Evolutionary conservation across 2,329 filamentous ascomycete genomes (phyloP).

Genomic region (Cercospora zeina): DNA sequence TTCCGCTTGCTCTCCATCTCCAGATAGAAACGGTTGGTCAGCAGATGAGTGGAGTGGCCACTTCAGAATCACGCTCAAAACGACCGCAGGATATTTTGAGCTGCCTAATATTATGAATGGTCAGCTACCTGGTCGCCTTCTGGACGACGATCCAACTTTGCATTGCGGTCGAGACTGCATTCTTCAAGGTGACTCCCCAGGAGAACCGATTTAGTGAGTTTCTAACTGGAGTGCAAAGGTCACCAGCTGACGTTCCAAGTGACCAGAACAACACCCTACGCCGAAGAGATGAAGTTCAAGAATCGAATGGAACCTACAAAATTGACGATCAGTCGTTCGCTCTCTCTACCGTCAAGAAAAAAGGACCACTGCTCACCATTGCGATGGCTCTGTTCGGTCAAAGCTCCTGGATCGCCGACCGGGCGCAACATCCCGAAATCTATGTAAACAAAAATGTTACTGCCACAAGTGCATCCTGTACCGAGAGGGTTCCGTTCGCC

Average conservation of each 20-base stretch:
- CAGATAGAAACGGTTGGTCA: neutral
- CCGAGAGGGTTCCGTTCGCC: neutral
- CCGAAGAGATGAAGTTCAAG: neutral
- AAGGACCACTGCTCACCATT: neutral
- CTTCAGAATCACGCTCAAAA: neutral
- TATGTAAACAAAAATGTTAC: neutral
- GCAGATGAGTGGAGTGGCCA: neutral
- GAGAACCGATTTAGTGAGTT: neutral
- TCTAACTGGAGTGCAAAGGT: neutral
- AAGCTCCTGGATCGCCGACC: neutral
- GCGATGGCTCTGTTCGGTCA: neutral
- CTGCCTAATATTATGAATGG: neutral
- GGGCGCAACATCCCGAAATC: neutral
- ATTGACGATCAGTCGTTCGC: neutral
- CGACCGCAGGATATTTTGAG: constrained; percentile 1
- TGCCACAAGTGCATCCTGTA: neutral
- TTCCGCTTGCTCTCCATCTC: neutral
- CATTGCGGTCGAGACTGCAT: constrained; percentile 2
- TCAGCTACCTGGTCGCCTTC: neutral
- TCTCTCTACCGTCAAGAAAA: neutral
- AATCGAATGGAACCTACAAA: neutral
- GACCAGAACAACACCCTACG: neutral
- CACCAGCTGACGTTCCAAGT: neutral
- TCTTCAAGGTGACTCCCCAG: neutral
- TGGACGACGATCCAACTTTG: neutral